Conservation (phyloP, 1,284 basidiomycete species). For the Anthracocystis setariae region DNA sequence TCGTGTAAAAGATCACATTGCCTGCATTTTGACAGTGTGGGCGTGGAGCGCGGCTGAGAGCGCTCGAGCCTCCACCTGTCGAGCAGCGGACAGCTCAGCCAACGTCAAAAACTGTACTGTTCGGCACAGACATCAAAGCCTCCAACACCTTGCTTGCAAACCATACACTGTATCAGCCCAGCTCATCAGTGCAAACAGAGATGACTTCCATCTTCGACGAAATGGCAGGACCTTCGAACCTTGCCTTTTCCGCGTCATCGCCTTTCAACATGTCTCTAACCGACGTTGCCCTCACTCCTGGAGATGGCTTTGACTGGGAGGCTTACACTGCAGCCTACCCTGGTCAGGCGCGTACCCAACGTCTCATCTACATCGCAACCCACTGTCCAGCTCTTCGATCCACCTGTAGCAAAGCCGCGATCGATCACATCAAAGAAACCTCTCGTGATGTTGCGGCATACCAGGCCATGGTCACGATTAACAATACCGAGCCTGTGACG, state of each 20-base stretch:
- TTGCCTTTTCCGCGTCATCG: slow-evolving; percentile 1
- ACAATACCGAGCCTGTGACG: slow-evolving; percentile 42
- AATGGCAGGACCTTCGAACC: not conserved
- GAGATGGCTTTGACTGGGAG: slow-evolving; percentile 61
- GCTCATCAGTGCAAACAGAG: not conserved
- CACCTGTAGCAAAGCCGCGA: slow-evolving; percentile 38
- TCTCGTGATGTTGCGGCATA: slow-evolving; percentile 42
- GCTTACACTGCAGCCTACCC: slow-evolving; percentile 45
- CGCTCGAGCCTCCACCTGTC: slow-evolving; percentile 40
- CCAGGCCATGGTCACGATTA: slow-evolving; percentile 32
- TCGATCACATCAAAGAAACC: slow-evolving; percentile 37
- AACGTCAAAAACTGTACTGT: not conserved
- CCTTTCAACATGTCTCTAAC: slow-evolving; percentile 8
- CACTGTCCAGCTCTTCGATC: slow-evolving; percentile 42
- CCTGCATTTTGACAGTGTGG: not conserved
- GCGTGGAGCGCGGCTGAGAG: not conserved
- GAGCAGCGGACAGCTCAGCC: slow-evolving; percentile 8
- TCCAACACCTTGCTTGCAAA: not conserved
- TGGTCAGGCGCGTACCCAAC: slow-evolving; percentile 29
- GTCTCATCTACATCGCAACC: slow-evolving; percentile 47
- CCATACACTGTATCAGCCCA: not conserved
- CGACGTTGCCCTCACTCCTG: slow-evolving; percentile 11
- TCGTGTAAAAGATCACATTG: not conserved
- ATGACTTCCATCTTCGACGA: slow-evolving; percentile 16
- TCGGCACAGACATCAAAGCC: not conserved